These are phyloP conservation scores for Neoarthrinium moseri DNA, from an alignment of 2,329 filamentous ascomycete species.

Conservation along the genomic window DNA sequence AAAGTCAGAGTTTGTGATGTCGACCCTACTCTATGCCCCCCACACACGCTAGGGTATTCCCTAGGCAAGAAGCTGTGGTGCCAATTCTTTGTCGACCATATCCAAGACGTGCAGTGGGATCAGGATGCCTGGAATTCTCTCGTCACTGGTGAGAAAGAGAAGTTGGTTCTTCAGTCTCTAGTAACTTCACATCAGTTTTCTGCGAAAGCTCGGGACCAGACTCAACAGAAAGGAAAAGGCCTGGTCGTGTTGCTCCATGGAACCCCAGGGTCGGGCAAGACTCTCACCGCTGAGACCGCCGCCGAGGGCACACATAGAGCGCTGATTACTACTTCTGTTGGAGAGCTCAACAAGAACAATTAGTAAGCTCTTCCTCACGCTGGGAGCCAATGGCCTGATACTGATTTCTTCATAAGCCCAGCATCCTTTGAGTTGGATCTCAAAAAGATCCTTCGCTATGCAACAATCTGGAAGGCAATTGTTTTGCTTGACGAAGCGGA, in stretches of 20 bases:
- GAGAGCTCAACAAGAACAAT: background rate
- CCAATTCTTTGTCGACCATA: conserved; percentile 22
- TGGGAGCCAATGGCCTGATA: too few species aligned
- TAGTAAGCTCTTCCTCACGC: too few species aligned
- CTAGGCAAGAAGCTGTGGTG: conserved; percentile 24
- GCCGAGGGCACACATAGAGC: conserved; percentile 24
- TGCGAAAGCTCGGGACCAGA: conserved; percentile 20
- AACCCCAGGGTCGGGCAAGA: conserved; percentile 36
- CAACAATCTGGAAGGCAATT: conserved; percentile 27
- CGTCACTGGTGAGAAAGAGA: too few species aligned
- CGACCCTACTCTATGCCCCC: conserved; percentile 23
- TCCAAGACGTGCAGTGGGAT: conserved; percentile 22
- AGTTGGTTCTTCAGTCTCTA: too few species aligned
- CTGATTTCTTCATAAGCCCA: too few species aligned
- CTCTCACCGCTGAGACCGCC: conserved; percentile 34
- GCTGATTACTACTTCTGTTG: conserved; percentile 11
- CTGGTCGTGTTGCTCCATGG: conserved; percentile 35
- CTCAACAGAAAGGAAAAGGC: conserved; percentile 34
- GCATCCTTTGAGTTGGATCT: conserved; percentile 25
- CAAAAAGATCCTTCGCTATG: conserved; percentile 23
- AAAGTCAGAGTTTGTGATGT: conserved; percentile 14
- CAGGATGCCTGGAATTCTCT: too few species aligned
- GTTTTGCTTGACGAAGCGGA: conserved; percentile 31
- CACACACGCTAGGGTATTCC: conserved; percentile 25
- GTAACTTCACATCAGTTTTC: conserved; percentile 25